phyloP scores from a whole-genome alignment of 2,329 filamentous ascomycete species.

The Chalaropsis ovoidea region DNA sequence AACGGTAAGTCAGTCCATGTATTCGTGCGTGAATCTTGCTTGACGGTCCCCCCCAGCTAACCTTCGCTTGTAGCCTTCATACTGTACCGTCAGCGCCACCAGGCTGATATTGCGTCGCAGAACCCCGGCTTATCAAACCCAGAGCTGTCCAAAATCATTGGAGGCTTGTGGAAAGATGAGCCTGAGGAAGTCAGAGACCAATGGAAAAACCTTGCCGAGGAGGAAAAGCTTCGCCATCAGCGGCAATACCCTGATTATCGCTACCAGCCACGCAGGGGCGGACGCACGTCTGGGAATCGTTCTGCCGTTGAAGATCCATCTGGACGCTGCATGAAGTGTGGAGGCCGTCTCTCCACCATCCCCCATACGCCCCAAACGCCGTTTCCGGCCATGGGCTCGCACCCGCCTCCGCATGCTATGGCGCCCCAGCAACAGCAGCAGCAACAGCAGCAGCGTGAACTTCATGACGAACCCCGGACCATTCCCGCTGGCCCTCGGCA shows the following conservation, averaged over 20 bases:
- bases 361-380: conserved; percentile 49
- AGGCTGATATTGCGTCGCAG: conserved; percentile 66
- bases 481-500: conserved; percentile 9
- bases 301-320: conserved; percentile 38
- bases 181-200: conserved; percentile 62
- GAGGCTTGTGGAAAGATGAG: conserved; percentile 78
- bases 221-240: conserved; percentile 84
- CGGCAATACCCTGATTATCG: conserved; percentile 87
- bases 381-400: background rate
- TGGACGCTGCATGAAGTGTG: conserved; percentile 59
- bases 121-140: conserved; percentile 89
- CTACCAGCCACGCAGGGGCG: conserved; percentile 72
- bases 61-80: conserved; percentile 66
- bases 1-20: conserved; percentile 44
- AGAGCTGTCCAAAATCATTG: conserved; percentile 95
- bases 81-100: conserved; percentile 87
- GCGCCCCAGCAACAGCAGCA: background rate
- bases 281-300: conserved; percentile 29
- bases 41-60: conserved; percentile 2
- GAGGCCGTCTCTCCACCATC: conserved; percentile 55
- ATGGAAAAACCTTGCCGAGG: conserved; percentile 85
- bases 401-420: conserved; percentile 30
- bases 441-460: conserved; percentile 11
- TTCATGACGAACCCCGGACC: conserved; percentile 3
- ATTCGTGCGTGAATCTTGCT: conserved; percentile 22